Base-by-base conservation (phyloP, 208 protist species). In the Novymonas esmeraldas region DNA sequence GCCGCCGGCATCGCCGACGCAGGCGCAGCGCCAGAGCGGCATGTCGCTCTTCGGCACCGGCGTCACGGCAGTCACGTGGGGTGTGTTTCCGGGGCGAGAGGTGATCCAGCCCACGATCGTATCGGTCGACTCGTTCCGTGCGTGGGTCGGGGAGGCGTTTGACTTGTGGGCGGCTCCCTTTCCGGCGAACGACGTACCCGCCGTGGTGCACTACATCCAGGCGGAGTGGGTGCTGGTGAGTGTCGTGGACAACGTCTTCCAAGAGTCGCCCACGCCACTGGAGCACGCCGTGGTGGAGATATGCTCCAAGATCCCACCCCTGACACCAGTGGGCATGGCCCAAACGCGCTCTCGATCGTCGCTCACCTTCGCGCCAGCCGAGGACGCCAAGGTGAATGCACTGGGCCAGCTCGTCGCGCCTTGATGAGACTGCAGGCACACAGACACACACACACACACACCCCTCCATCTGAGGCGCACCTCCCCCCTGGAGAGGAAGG, bases 41-140 rank as follows among this genome's bases (percentile, higher is more conserved):
- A 52, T 51, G 38, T 52, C 42, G 3, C 65, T 76, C 33, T 80
- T 82, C 39, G 71, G 80, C 24, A 45, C 49, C 6, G 80, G 72
- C 24, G 75, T 87, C 2, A 92, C 72, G 13, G 78, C 82, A 6
- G 61, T 90, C 45, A 92, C 87, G 26, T 93, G 89, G 87, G 87
- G 80, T 36, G 76, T 92, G 5, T 93, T 92, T 42, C 82, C 84
- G 11, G 73, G 69, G 2, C 55, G 70, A 13, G 78, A 93, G 59
- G 79, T 91, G 24, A 70, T 86, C 45, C 85, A 93, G 71, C 82
- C 85, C 11, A 92, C 83, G 6, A 80, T 92, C 50, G 85, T 92
- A 41, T 90, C 88, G 16, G 46, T 76, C 20, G 70, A 81, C 58
- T 73, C 76, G 13, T 90, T 92, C 42, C 70, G 76, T 1, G 82